Evolutionary conservation across 2,329 filamentous ascomycete species (phyloP).

Genomic region (Aspergillus hiratsukae): DNA sequence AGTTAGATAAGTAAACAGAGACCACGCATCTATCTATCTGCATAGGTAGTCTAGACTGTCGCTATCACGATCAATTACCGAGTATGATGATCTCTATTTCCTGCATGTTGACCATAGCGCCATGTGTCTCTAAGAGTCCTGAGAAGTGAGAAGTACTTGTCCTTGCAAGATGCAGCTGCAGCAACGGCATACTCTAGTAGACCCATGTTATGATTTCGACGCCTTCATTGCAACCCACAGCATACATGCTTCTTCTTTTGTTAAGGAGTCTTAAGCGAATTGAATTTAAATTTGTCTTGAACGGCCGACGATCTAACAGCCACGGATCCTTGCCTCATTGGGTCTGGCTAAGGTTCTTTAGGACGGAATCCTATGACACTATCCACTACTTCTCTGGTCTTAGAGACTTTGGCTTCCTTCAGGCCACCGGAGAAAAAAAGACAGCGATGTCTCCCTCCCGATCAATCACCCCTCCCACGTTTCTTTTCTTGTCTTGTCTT

Average conservation of each 20-base stretch:
- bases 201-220: not conserved
- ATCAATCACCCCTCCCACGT: not conserved
- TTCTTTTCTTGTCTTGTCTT: not conserved
- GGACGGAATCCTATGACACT: not conserved
- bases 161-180: too few relatives aligned
- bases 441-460: not conserved
- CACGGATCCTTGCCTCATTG: conserved; percentile 3
- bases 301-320: not conserved
- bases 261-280: not conserved
- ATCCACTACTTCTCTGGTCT: not conserved
- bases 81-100: too few relatives aligned
- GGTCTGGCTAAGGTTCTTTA: not conserved
- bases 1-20: not conserved
- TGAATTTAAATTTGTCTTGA: not conserved
- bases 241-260: not conserved
- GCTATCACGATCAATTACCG: too few relatives aligned
- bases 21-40: too few relatives aligned
- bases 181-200: not conserved
- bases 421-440: not conserved
- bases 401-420: not conserved
- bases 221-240: not conserved
- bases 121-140: too few relatives aligned
- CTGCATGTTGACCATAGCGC: too few relatives aligned
- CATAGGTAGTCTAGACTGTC: too few relatives aligned
- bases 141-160: too few relatives aligned